Evolutionary conservation across 768 basidiomycete species (phyloP), one percentile per base, ranked within the genome.

Genomic region (Russula griseocarnosa): DNA sequence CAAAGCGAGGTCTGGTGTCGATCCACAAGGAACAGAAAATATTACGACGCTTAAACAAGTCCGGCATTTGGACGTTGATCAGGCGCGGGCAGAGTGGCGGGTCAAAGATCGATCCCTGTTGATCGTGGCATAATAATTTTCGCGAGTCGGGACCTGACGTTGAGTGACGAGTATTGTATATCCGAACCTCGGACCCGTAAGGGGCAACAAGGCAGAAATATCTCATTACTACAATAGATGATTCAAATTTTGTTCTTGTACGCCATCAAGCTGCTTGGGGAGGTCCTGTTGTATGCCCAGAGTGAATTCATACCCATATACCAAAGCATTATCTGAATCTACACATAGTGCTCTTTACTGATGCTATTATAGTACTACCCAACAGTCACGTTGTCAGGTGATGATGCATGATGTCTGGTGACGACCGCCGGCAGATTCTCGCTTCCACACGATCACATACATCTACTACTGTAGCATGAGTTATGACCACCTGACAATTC

Each of bases 1-100:
- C 61, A 65, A 68, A 36, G 38, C 60, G 14, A 71, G 73, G 54
- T 51, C 62, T 3, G 32, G n/a, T 10, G 63, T 63, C 22, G 63
- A 32, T 18, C 69, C 71, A 54, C 49, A 58, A 30, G 67, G 68
- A 38, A 55, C 71, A 60, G 66, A 73, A 63, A 68, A 78, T 65
- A 71, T 74, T 70, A 70, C 88, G 56, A 73, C 71, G 62, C 76
- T 90, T 42, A 88, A 88, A 69, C 79, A 83, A 49, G 79, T 81
- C 69, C 76, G 84, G 6, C 77, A 79, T 44, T 78, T 90, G 18
- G 79, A 87, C 61, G 82, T 89, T 0, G 86, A 88, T 26, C 72
- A 69, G 2, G 88, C 88, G 0, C 75, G 71, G 52, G 88, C 87
- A 8, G 85, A 89, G 71, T 92, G 90, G 89, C 78, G 76, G 38